These are phyloP conservation scores for Lachnellula willkommii DNA, from an alignment of 2,329 filamentous ascomycete species.

Conservation along the genomic window DNA sequence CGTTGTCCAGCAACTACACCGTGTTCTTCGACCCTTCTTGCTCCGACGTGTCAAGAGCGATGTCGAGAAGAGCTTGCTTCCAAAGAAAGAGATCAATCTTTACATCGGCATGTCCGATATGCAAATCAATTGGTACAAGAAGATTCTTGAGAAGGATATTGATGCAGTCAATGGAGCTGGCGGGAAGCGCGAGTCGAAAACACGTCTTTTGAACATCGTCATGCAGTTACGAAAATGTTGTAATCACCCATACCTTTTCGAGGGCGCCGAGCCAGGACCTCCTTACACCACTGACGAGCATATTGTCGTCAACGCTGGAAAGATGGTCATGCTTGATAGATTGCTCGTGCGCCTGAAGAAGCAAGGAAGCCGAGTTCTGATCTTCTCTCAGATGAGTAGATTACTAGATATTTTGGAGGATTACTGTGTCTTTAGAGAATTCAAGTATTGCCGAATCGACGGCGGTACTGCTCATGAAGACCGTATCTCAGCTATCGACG, in stretches of 20 bases:
- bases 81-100: slow-evolving; percentile 95
- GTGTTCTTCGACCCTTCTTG: slow-evolving; percentile 86
- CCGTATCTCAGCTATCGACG: slow-evolving; percentile 93
- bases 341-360: slow-evolving; percentile 75
- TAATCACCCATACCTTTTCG: slow-evolving; percentile 97
- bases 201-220: slow-evolving; percentile 92
- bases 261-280: slow-evolving; percentile 92
- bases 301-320: slow-evolving; percentile 85
- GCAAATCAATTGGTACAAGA: slow-evolving; percentile 99
- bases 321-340: slow-evolving; percentile 96
- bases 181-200: slow-evolving; percentile 96
- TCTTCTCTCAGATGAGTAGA: slow-evolving; percentile 99
- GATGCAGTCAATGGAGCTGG: slow-evolving; percentile 96
- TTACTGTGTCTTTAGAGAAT: slow-evolving; percentile 93
- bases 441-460: slow-evolving; percentile 95
- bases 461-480: slow-evolving; percentile 96
- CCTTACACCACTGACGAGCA: slow-evolving; percentile 98
- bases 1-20: slow-evolving; percentile 92
- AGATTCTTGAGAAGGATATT: slow-evolving; percentile 98
- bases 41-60: slow-evolving; percentile 94
- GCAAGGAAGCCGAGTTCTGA: slow-evolving; percentile 90
- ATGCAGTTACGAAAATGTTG: slow-evolving; percentile 99
- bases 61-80: slow-evolving; percentile 93
- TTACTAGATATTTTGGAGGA: slow-evolving; percentile 94
- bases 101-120: slow-evolving; percentile 99